phyloP scores from a whole-genome alignment of 768 basidiomycete genomes.

The Leucocoprinus sp. region DNA sequence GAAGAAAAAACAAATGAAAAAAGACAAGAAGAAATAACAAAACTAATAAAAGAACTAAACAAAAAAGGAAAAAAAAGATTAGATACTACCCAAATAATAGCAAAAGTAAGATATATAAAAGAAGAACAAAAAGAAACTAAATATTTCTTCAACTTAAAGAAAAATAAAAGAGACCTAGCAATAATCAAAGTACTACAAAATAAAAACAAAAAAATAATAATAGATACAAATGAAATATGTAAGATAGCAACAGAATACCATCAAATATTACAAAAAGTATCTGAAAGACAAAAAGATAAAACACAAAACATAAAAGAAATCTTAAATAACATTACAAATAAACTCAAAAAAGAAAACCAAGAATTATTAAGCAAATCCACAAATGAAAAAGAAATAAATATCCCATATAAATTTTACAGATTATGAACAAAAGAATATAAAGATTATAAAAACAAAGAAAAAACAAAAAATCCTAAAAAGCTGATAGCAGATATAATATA shows the following conservation, averaged over 20 bases:
- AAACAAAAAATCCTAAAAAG: conserved; percentile 3
- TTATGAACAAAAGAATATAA: neutral
- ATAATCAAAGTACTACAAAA: neutral
- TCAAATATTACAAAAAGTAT: neutral
- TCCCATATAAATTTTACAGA: conserved; percentile 22
- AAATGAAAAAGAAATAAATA: conserved; percentile 16
- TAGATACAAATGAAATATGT: neutral
- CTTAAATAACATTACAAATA: neutral
- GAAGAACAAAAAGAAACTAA: neutral
- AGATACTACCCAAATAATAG: too few relatives aligned
- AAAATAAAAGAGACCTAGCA: neutral
- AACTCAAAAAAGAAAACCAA: neutral
- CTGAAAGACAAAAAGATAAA: neutral
- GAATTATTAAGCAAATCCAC: neutral
- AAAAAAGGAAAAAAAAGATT: too few relatives aligned
- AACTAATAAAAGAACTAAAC: too few relatives aligned
- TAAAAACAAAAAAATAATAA: neutral
- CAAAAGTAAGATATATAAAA: neutral
- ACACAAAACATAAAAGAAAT: neutral
- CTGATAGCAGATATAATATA: conserved; percentile 9
- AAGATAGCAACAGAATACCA: neutral
- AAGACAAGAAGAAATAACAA: too few relatives aligned
- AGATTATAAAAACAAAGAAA: neutral
- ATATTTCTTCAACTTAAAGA: neutral
- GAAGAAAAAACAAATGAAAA: too few relatives aligned